Evolutionary conservation across 768 basidiomycete genomes (phyloP), one percentile per base, ranked within the genome.

Genomic region (Gymnopilus dilepis): DNA sequence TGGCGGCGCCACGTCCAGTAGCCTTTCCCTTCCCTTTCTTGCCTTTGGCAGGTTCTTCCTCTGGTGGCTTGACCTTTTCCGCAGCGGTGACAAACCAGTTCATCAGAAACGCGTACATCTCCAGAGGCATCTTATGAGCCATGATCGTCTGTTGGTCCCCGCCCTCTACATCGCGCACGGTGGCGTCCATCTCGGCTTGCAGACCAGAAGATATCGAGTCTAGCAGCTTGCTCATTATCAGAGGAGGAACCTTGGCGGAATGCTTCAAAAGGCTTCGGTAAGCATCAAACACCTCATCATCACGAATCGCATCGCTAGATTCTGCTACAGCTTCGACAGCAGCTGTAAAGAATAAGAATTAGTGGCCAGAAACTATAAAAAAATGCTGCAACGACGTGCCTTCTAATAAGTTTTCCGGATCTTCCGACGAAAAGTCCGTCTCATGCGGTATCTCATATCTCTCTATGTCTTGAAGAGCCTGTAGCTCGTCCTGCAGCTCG

Each of bases 41-140:
- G 7, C 80, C 69, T 63, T 85, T 87, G 0, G 81, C 77, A 1
- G 83, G 79, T 2, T 82, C 80, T 15, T 76, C 78, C 19, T 78
- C 83, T 12, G 80, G 70, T 6, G 77, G 77, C 43, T 89, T 90
- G 60, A 90, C 85, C 65, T 89, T 91, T 74, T 97, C 95, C 1
- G 88, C 90, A 0, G 88, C 88, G 11, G 79, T 76, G 15, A 93
- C 91, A 71, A 96, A 96, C 95, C 95, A 98, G 62, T 89, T 83
- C n/a, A 97, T 75, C 24, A 98, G 78, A 72, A 99, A 98, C 6
- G 90, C 91, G 73, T 94, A 98, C 81, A 92, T 88, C 73, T 99
- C 97, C 61, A 99, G 80, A 0, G 94, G 86, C 3, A 71, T 65
- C 72, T 89, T 92, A 73, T 95, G 94, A 0, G 78, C 69, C 64